Evolutionary conservation across 2,329 filamentous ascomycete species (phyloP).

Genomic region (Sclerotinia trifoliorum): DNA sequence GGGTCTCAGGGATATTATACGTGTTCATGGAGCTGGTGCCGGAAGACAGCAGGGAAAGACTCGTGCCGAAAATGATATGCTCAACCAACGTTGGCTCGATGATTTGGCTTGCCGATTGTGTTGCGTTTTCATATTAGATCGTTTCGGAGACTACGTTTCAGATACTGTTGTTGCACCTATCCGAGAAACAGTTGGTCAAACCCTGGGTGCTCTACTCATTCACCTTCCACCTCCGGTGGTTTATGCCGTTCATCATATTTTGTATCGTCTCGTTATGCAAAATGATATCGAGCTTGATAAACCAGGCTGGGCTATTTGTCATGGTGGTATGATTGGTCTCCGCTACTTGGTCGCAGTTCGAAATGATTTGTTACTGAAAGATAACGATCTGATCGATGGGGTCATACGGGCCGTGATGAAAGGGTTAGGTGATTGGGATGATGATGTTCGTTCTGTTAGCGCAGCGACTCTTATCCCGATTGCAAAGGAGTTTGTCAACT

Average conservation of each 20-base stretch:
- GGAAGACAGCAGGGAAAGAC: slow-evolving; percentile 72
- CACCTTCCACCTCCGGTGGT: slow-evolving; percentile 80
- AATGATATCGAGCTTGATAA: slow-evolving; percentile 71
- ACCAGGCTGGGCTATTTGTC: slow-evolving; percentile 89
- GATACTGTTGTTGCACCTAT: slow-evolving; percentile 97
- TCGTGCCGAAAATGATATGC: slow-evolving; percentile 69
- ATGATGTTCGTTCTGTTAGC: slow-evolving; percentile 95
- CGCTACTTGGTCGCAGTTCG: slow-evolving; percentile 93
- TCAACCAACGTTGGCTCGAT: slow-evolving; percentile 86
- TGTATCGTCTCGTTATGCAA: slow-evolving; percentile 91
- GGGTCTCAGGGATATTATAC: slow-evolving; percentile 85
- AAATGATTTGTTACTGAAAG: slow-evolving; percentile 83
- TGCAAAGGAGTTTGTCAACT: slow-evolving; percentile 86
- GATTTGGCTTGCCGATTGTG: slow-evolving; percentile 93
- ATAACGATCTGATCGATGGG: slow-evolving; percentile 85
- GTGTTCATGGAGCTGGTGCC: slow-evolving; percentile 87
- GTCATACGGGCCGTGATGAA: slow-evolving; percentile 93
- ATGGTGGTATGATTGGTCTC: slow-evolving; percentile 96
- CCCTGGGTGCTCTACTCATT: slow-evolving; percentile 82
- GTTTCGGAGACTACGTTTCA: slow-evolving; percentile 96
- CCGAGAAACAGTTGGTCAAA: slow-evolving; percentile 91
- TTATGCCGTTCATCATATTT: slow-evolving; percentile 76
- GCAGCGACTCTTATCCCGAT: slow-evolving; percentile 97
- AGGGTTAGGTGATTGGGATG: slow-evolving; percentile 84
- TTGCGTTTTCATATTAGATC: slow-evolving; percentile 94